Conservation (phyloP, 805 yeast species). For the Scheffersomyces ergatensis region DNA sequence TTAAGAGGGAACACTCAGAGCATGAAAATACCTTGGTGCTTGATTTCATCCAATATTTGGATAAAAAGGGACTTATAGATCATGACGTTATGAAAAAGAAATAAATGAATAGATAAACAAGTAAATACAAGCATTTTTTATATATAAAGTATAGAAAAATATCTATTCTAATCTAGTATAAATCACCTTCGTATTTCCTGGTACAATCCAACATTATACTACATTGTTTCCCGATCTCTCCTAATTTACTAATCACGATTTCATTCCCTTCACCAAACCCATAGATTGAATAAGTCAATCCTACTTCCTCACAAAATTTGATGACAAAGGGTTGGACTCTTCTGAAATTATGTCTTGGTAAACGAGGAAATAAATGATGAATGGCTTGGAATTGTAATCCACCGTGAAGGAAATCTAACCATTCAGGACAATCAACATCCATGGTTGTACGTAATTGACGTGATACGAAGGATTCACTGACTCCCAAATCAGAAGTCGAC, state of each 20-base stretch:
- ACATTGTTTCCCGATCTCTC: conserved; percentile 79
- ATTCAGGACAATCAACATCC: conserved; percentile 93
- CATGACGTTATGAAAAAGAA: conserved; percentile 9
- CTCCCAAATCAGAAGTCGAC: conserved; percentile 86
- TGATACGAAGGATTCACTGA: conserved; percentile 72
- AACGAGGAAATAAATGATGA: conserved; percentile 84
- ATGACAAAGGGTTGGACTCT: conserved; percentile 69
- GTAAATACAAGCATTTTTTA: too few relatives aligned
- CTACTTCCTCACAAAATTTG: conserved; percentile 72
- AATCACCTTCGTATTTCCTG: conserved; percentile 30
- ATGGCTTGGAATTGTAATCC: conserved; percentile 90
- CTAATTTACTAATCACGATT: conserved; percentile 64
- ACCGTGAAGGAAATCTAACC: conserved; percentile 90
- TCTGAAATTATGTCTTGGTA: conserved; percentile 86
- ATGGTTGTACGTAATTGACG: conserved; percentile 86
- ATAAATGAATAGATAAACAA: too few relatives aligned
- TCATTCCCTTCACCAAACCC: conserved; percentile 80
- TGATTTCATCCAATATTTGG: conserved; percentile 34
- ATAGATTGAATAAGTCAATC: conserved; percentile 76
- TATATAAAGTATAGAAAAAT: neutral
- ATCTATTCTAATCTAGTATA: too few relatives aligned
- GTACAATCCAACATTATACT: conserved; percentile 72
- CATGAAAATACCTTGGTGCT: conserved; percentile 32
- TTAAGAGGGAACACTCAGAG: conserved; percentile 32
- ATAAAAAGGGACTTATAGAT: conserved; percentile 24